Conservation (phyloP, 164 flowering plant genomes). For the Vitis amurensis region DNA sequence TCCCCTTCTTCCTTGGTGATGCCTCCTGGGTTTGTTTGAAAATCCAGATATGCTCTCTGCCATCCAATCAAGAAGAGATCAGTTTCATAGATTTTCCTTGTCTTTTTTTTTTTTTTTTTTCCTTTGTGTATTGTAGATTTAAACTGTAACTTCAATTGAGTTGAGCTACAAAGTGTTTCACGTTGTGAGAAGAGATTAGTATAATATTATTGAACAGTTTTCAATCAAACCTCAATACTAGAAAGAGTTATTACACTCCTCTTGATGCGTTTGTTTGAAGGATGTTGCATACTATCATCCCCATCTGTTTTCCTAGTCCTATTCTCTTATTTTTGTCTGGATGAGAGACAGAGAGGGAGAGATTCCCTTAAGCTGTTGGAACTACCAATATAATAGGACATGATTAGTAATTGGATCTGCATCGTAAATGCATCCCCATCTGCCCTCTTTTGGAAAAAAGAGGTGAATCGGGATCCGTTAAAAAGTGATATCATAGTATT, state of each 20-base stretch:
- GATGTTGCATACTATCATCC: neutral
- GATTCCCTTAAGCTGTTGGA: slow-evolving; percentile 25
- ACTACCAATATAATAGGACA: slow-evolving; percentile 13
- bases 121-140: neutral
- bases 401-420: slow-evolving; percentile 22
- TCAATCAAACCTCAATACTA: slow-evolving; percentile 2
- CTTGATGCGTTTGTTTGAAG: neutral
- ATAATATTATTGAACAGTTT: neutral
- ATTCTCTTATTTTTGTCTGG: neutral
- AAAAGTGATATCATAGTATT: slow-evolving; percentile 1
- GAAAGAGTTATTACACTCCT: neutral
- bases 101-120: neutral
- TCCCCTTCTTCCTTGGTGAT: slow-evolving; percentile 1
- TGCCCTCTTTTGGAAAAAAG: neutral
- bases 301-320: too few species aligned
- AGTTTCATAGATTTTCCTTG: neutral
- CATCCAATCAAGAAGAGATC: slow-evolving; percentile 14
- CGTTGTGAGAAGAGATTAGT: slow-evolving; percentile 9
- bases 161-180: slow-evolving; percentile 6
- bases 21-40: neutral
- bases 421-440: slow-evolving; percentile 21
- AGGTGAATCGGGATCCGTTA: neutral
- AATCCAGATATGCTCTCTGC: slow-evolving; percentile 4
- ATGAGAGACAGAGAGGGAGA: neutral
- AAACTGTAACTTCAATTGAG: slow-evolving; percentile 17